Evolutionary conservation across 352 stramenopile species (phyloP), one percentile per base, ranked within the genome.

Genomic region (Blastocystis hominis): DNA sequence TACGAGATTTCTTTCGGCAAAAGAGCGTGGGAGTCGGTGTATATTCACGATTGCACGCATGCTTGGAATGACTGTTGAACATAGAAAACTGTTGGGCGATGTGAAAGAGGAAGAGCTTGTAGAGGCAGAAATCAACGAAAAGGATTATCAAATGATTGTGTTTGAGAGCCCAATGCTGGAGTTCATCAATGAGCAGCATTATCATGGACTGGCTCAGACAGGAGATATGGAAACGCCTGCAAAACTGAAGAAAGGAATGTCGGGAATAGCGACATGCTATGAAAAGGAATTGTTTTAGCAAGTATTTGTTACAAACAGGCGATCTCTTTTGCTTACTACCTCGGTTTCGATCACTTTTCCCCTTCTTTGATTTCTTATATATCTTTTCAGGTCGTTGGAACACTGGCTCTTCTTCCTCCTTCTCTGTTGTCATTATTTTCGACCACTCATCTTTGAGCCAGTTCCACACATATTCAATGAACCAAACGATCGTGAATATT

Each of bases 381-480:
- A n/a, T n/a, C n/a, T n/a, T n/a, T n/a, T n/a, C n/a, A n/a, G n/a
- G n/a, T n/a, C n/a, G n/a, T n/a, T n/a, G n/a, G n/a, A n/a, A n/a
- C n/a, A n/a, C n/a, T n/a, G n/a, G n/a, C n/a, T n/a, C n/a, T n/a
- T n/a, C n/a, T n/a, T n/a, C n/a, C n/a, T n/a, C n/a, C n/a, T n/a
- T n/a, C n/a, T n/a, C n/a, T n/a, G n/a, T n/a, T n/a, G n/a, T n/a
- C n/a, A n/a, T n/a, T n/a, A n/a, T n/a, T n/a, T n/a, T n/a, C n/a
- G 4, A 15, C 64, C 64, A 76, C 47, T 76, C 64, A 34, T n/a
- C 20, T n/a, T 55, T 50, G n/a, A 50, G n/a, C 64, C 64, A 76
- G 47, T 76, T 76, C 64, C 64, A 76, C 4, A 76, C 34, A 50
- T 55, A 55, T 17, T 76, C 64, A 34, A 76, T 50, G 13, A 76